These are phyloP conservation scores for Gypsophila paniculata DNA, from an alignment of 179 eudicot species.

Conservation along the genomic window DNA sequence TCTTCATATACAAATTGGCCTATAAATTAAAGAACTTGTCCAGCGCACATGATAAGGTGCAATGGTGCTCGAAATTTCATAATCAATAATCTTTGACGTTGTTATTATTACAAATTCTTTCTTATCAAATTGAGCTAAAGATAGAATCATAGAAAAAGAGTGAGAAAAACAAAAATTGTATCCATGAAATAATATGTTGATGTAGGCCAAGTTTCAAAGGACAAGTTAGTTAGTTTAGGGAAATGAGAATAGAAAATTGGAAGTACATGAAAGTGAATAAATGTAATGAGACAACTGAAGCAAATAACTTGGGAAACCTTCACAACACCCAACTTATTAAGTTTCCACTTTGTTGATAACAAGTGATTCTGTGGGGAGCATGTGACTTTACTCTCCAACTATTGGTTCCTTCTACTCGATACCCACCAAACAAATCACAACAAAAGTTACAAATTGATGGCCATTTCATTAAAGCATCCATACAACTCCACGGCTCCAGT, in stretches of 20 bases:
- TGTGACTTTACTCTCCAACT: slow-evolving; percentile 18
- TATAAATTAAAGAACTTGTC: too few species aligned
- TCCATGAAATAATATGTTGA: not conserved
- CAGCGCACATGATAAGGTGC: too few species aligned
- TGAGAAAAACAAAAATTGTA: not conserved
- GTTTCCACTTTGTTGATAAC: slow-evolving; percentile 31
- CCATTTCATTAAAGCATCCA: too few species aligned
- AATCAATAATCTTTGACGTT: too few species aligned
- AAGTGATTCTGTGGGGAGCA: slow-evolving; percentile 21
- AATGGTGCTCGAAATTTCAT: too few species aligned
- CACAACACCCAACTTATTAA: slow-evolving; percentile 22
- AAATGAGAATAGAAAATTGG: slow-evolving; percentile 24
- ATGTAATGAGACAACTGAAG: slow-evolving; percentile 28
- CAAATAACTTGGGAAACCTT: slow-evolving; percentile 31
- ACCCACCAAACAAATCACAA: slow-evolving; percentile 35
- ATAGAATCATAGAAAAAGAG: not conserved
- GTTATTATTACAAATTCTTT: not conserved
- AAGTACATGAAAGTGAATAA: slow-evolving; percentile 25
- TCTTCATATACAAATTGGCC: too few species aligned
- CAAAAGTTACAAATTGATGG: slow-evolving; percentile 9
- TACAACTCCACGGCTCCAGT: too few species aligned
- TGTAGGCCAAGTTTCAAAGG: not conserved
- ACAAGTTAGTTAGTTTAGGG: not conserved
- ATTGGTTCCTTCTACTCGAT: slow-evolving; percentile 31
- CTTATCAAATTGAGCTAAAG: not conserved